Evolutionary conservation across 345 rosid genomes (phyloP).

Genomic region (Ailanthus altissimus): DNA sequence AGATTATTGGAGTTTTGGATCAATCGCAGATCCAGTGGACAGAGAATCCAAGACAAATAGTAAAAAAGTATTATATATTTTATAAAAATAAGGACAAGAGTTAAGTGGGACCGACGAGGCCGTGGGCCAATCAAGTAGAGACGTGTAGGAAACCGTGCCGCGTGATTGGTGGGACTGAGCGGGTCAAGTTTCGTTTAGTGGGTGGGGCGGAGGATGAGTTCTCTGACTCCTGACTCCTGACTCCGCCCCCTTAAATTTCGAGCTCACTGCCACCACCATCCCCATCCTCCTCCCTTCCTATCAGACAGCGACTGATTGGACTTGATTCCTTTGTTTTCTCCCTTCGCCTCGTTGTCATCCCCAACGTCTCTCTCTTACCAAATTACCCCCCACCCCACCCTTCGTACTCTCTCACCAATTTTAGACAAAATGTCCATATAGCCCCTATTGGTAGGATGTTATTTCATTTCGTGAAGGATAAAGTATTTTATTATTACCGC

Average conservation of each 20-base stretch:
- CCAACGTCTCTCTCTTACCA: not conserved
- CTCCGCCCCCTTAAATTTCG: slow-evolving; percentile 18
- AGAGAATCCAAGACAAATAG: slow-evolving; percentile 10
- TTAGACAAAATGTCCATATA: not conserved
- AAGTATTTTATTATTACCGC: too few species aligned
- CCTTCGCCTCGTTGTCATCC: slow-evolving; percentile 31
- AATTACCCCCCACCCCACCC: slow-evolving; percentile 12
- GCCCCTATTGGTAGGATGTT: too few species aligned
- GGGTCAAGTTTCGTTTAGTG: not conserved
- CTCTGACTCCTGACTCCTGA: not conserved
- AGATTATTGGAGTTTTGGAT: not conserved
- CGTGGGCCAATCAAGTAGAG: slow-evolving; percentile 30
- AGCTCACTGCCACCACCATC: slow-evolving; percentile 7
- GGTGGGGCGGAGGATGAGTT: not conserved
- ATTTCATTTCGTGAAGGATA: too few species aligned
- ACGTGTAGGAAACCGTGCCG: slow-evolving; percentile 19
- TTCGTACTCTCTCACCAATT: not conserved
- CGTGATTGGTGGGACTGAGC: slow-evolving; percentile 21
- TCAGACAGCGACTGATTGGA: slow-evolving; percentile 36
- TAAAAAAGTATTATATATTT: too few species aligned
- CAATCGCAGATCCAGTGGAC: not conserved
- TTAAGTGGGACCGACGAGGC: not conserved
- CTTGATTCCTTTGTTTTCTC: slow-evolving; percentile 23
- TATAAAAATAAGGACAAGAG: slow-evolving; percentile 12
- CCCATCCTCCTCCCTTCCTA: not conserved